Percentiles rank a stretch among this genome's conserved stretches.
phyloP scores from a whole-genome alignment of 257 asterid species.

The Nicotiana undulata region DNA sequence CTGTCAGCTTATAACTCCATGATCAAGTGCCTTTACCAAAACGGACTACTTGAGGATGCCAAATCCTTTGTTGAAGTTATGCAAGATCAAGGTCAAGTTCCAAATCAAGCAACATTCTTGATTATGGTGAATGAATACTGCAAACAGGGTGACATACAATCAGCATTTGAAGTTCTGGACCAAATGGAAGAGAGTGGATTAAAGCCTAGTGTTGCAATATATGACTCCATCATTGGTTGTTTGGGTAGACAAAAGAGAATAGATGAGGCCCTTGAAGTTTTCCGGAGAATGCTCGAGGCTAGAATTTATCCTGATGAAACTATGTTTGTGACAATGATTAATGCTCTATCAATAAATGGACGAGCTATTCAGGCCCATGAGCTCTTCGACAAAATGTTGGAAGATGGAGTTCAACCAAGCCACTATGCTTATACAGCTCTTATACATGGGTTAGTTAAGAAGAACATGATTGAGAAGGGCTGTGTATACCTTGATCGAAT shows the following conservation, averaged over 20 bases:
- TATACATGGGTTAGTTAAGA: slow-evolving; percentile 49
- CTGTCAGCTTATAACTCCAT: slow-evolving; percentile 51
- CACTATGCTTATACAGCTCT: slow-evolving; percentile 48
- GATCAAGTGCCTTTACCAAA: slow-evolving; percentile 38
- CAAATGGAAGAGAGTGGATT: slow-evolving; percentile 39
- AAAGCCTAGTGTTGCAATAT: slow-evolving; percentile 37
- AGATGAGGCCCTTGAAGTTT: slow-evolving; percentile 34
- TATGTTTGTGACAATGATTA: slow-evolving; percentile 46
- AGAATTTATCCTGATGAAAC: slow-evolving; percentile 43
- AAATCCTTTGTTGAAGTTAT: slow-evolving; percentile 35
- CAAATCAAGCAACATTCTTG: slow-evolving; percentile 32
- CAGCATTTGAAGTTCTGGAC: slow-evolving; percentile 37
- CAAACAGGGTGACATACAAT: slow-evolving; percentile 31
- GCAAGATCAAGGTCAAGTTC: slow-evolving; percentile 40
- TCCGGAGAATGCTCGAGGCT: slow-evolving; percentile 38
- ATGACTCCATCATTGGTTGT: slow-evolving; percentile 39
- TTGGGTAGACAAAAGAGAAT: slow-evolving; percentile 37
- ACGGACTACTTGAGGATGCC: slow-evolving; percentile 36
- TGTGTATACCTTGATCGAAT: slow-evolving; percentile 45
- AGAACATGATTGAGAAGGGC: slow-evolving; percentile 40
- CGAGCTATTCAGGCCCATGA: slow-evolving; percentile 30
- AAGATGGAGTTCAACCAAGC: slow-evolving; percentile 34
- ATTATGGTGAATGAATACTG: slow-evolving; percentile 36
- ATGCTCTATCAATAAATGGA: slow-evolving; percentile 50
- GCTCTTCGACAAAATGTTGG: slow-evolving; percentile 38